Conservation (phyloP, 495 filamentous ascomycete species). For the Trichoderma reesei region DNA sequence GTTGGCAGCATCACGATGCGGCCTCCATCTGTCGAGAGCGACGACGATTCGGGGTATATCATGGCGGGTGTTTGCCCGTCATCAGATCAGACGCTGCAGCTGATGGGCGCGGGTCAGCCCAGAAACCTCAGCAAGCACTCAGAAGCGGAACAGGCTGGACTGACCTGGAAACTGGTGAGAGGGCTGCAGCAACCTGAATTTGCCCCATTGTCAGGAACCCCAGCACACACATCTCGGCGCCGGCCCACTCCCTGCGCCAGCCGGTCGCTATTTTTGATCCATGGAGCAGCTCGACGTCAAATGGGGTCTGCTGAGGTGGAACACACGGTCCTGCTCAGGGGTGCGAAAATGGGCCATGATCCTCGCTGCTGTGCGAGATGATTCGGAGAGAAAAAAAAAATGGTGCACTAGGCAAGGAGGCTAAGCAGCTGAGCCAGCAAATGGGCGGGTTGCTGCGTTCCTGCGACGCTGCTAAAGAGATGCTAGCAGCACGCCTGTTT, state of each 20-base stretch:
- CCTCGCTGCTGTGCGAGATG: neutral
- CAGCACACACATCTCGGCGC: conserved; percentile 3
- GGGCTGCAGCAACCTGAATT: neutral
- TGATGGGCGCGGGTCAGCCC: too few relatives aligned
- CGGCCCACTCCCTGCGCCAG: neutral
- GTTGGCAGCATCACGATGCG: too few relatives aligned
- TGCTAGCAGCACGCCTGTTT: too few relatives aligned
- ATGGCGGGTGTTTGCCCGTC: too few relatives aligned
- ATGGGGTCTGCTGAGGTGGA: neutral
- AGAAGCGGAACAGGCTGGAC: neutral
- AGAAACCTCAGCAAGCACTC: too few relatives aligned
- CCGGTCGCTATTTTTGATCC: conserved; percentile 8
- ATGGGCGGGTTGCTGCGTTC: neutral
- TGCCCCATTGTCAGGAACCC: conserved; percentile 7
- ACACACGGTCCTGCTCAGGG: conserved; percentile 4
- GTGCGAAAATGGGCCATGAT: neutral
- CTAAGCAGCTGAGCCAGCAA: neutral
- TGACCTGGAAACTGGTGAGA: neutral
- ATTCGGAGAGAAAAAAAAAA: conserved; percentile 6
- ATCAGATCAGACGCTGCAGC: neutral
- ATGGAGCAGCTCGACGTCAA: neutral
- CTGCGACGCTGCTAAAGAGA: neutral
- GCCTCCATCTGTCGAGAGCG: too few relatives aligned
- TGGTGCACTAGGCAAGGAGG: neutral
- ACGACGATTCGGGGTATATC: too few relatives aligned